Conservation (phyloP, 139 green algal genomes). For the Chlamydomonas urium region DNA sequence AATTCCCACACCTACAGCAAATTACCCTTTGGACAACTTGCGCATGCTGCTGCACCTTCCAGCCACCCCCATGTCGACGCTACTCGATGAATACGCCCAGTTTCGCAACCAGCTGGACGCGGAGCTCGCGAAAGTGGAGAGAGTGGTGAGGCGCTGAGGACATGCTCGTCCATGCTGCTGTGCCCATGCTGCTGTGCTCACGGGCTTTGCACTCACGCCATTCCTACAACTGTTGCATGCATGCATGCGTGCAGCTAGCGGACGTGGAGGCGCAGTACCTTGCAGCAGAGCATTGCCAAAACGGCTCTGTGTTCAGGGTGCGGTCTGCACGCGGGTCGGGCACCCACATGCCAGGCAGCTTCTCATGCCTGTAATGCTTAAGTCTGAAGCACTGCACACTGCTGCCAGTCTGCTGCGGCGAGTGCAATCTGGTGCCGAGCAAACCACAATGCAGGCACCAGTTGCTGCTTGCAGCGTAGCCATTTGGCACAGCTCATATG, state of each 20-base stretch:
- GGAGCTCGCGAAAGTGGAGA: constrained; percentile 1
- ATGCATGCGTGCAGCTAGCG: background rate
- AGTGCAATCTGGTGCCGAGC: background rate
- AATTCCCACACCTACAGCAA: too few species aligned
- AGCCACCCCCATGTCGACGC: background rate
- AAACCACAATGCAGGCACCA: too few species aligned
- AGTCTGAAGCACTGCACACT: background rate
- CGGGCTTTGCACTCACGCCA: background rate
- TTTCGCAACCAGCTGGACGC: background rate
- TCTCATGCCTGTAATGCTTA: background rate
- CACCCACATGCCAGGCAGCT: background rate
- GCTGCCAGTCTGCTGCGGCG: background rate
- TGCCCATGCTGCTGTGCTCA: background rate
- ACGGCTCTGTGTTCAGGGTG: constrained; percentile 11
- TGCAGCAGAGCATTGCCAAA: constrained; percentile 7
- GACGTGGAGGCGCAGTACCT: constrained; percentile 4
- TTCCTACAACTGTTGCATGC: background rate
- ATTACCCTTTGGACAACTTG: too few species aligned
- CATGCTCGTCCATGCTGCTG: background rate
- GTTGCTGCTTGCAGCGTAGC: background rate
- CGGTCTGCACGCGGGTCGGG: background rate
- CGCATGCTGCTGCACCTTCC: too few species aligned
- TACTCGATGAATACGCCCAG: background rate
- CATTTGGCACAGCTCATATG: background rate
- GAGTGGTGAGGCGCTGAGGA: background rate